Evolutionary conservation across 2,329 filamentous ascomycete genomes (phyloP).

Genomic region (Cercospora canescens): DNA sequence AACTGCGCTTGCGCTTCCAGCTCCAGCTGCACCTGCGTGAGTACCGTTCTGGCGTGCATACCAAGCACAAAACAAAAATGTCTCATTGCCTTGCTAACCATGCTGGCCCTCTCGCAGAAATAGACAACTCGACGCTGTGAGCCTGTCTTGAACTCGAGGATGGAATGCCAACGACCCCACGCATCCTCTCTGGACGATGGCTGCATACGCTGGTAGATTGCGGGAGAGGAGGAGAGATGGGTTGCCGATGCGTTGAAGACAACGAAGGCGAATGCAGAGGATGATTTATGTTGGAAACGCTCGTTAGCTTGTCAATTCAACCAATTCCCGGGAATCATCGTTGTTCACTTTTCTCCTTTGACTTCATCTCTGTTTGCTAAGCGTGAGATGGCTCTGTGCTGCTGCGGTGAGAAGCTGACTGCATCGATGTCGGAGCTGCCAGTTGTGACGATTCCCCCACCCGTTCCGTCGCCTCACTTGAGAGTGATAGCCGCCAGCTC

Average conservation of each 20-base stretch:
- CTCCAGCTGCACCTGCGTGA: constrained; percentile 35
- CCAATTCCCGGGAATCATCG: constrained; percentile 10
- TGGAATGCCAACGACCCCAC: constrained; percentile 16
- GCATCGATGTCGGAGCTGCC: neutral
- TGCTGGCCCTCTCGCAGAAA: constrained; percentile 5
- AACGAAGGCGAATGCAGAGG: constrained; percentile 8
- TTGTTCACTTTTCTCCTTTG: neutral
- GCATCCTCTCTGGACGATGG: constrained; percentile 17
- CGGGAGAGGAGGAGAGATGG: neutral
- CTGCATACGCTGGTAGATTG: constrained; percentile 13
- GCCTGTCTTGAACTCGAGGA: constrained; percentile 17
- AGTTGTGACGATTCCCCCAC: neutral
- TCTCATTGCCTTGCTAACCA: neutral
- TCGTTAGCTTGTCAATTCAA: constrained; percentile 23
- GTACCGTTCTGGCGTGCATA: constrained; percentile 8
- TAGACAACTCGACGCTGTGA: constrained; percentile 10
- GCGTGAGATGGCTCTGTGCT: neutral
- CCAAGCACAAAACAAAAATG: neutral
- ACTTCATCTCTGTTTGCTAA: neutral
- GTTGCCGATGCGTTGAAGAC: constrained; percentile 7
- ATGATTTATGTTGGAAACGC: constrained; percentile 14
- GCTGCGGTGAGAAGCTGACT: neutral
- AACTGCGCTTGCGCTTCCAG: constrained; percentile 31
- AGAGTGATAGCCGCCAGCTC: neutral
- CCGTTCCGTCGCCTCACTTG: neutral